Conservation (phyloP, 306 rosid species). For the Medicago truncatula region MtrunA17r5.0-ANR NC_053049.1:12036501-12037000, state of each 20-base stretch:
- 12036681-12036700: constrained; percentile 48
- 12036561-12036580: constrained; percentile 41
- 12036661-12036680: constrained; percentile 41
- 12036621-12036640: constrained; percentile 47
- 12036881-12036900: too few species aligned
- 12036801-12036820: too few species aligned
- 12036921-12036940: too few species aligned
- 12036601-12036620: constrained; percentile 43
- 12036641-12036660: constrained; percentile 44
- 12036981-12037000: neutral
- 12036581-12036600: constrained; percentile 38
- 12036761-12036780: too few species aligned
- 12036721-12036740: neutral
- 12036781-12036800: too few species aligned
- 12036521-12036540: constrained; percentile 6
- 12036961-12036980: too few species aligned
- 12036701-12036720: constrained; percentile 42
- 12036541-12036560: constrained; percentile 28
- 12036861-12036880: too few species aligned
- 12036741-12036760: neutral
- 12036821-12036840: too few species aligned
- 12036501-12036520: constrained; percentile 22
- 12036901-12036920: too few species aligned
- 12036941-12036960: too few species aligned
- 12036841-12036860: too few species aligned